These are phyloP conservation scores for Colletotrichum sp. DNA, from an alignment of 2,329 filamentous ascomycete species.

Conservation along the genomic window DNA sequence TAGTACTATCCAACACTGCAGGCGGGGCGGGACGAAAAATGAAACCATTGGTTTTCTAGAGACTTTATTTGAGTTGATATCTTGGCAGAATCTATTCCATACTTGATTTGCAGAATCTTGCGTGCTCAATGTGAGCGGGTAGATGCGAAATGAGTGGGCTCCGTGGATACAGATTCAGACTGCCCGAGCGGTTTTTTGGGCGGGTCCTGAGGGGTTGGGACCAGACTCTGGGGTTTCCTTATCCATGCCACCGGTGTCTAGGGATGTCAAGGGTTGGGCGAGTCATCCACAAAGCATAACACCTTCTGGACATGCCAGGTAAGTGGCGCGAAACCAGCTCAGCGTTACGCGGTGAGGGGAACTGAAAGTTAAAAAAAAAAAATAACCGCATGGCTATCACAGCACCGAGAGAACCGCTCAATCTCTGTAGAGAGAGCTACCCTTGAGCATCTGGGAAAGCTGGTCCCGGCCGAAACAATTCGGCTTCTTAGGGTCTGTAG, in stretches of 20 bases:
- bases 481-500: not conserved
- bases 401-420: not conserved
- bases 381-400: not conserved
- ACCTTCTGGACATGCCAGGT: not conserved
- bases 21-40: not conserved
- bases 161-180: not conserved
- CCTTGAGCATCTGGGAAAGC: not conserved
- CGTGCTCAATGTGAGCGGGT: not conserved
- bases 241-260: not conserved
- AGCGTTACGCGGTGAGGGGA: not conserved
- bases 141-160: not conserved
- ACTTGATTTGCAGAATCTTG: not conserved
- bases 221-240: not conserved
- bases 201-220: not conserved
- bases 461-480: not conserved
- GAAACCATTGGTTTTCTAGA: not conserved
- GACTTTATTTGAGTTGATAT: not conserved
- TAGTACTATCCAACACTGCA: not conserved
- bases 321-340: not conserved
- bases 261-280: not conserved
- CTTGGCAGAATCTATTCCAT: not conserved
- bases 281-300: slow-evolving; percentile 7
- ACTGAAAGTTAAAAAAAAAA: not conserved
- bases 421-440: not conserved
- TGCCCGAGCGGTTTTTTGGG: not conserved